Evolutionary conservation across 2,329 filamentous ascomycete species (phyloP).

Genomic region (Periconia macrospinosa): DNA sequence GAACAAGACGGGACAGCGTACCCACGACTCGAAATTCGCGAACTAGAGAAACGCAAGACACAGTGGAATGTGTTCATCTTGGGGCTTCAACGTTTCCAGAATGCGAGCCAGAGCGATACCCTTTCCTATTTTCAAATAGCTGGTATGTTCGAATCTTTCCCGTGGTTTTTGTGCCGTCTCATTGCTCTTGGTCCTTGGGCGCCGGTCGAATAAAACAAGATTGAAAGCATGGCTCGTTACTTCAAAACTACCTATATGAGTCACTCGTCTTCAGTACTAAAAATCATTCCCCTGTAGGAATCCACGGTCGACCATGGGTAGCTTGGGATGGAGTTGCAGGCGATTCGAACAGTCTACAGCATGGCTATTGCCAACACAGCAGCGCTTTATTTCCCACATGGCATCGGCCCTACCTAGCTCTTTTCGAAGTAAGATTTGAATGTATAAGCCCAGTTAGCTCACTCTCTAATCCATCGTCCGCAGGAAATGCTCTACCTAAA

Average conservation of each 20-base stretch:
- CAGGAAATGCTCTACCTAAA: slow-evolving; percentile 46
- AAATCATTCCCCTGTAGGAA: slow-evolving; percentile 57
- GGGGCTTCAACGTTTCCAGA: slow-evolving; percentile 71
- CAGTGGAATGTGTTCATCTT: slow-evolving; percentile 76
- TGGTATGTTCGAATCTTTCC: slow-evolving; percentile 53
- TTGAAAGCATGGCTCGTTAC: not conserved
- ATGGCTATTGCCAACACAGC: slow-evolving; percentile 76
- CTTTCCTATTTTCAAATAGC: slow-evolving; percentile 78
- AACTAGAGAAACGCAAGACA: slow-evolving; percentile 63
- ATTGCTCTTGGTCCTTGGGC: not conserved
- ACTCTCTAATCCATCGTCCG: slow-evolving; percentile 3
- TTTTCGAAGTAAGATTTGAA: slow-evolving; percentile 54
- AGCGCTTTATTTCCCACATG: slow-evolving; percentile 78
- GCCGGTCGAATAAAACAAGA: not conserved
- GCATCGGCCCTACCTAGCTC: slow-evolving; percentile 76
- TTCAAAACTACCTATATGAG: not conserved
- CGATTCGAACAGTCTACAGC: slow-evolving; percentile 51
- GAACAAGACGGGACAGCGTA: slow-evolving; percentile 24
- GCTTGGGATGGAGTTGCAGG: slow-evolving; percentile 57
- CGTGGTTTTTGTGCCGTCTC: not conserved
- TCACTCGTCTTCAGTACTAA: not conserved
- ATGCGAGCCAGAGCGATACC: slow-evolving; percentile 61
- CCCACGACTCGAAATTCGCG: slow-evolving; percentile 66
- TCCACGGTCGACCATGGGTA: slow-evolving; percentile 72
- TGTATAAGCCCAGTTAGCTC: not conserved